Evolutionary conservation across 129 eudicot genomes (phyloP).

Genomic region (Flaveria trinervia): DNA sequence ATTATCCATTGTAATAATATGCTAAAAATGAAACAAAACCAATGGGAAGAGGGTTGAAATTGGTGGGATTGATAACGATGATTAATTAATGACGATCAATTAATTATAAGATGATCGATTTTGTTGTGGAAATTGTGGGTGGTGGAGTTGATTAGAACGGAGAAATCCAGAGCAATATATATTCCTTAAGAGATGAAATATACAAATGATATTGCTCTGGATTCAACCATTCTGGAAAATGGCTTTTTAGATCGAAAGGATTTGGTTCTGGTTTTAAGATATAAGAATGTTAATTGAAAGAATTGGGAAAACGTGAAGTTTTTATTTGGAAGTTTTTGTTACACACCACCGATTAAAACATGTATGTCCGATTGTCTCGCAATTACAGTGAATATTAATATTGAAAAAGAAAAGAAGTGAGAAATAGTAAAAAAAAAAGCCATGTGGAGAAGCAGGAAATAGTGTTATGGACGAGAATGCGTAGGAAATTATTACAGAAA

Average conservation of each 20-base stretch:
- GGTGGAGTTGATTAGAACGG: constrained; percentile 26
- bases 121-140: neutral
- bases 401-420: neutral
- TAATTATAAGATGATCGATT: neutral
- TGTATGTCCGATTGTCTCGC: neutral
- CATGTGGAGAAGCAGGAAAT: too few species aligned
- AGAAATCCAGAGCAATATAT: constrained; percentile 43
- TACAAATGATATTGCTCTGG: constrained; percentile 38
- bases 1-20: constrained; percentile 18
- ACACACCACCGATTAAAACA: constrained; percentile 1
- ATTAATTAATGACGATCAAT: too few species aligned
- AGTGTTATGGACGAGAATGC: too few species aligned
- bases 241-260: constrained; percentile 26
- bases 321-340: constrained; percentile 13
- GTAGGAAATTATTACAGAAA: too few species aligned
- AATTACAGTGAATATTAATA: neutral
- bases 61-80: too few species aligned
- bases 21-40: neutral
- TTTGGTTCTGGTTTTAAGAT: constrained; percentile 16
- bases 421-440: too few species aligned
- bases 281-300: neutral
- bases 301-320: neutral
- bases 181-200: constrained; percentile 17
- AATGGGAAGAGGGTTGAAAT: neutral
- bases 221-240: constrained; percentile 39